Base-by-base conservation (phyloP, 129 eudicot species). In the Helichrysum umbraculigerum region DNA sequence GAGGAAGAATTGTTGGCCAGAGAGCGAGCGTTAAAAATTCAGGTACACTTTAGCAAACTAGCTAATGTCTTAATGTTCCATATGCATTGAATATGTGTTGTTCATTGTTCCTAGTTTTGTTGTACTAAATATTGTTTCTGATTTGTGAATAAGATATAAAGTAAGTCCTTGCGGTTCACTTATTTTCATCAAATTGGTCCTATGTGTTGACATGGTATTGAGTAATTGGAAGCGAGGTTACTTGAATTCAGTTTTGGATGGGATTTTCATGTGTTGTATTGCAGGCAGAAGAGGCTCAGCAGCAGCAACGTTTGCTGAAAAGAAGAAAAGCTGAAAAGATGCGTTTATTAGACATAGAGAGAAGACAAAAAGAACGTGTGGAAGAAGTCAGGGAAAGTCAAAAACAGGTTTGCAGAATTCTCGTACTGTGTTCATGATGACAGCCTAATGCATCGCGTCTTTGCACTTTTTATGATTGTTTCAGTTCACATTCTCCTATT, bases 241-340 rank as follows among this genome's bases (percentile, higher is more conserved):
- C 52, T 44, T 3, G 17, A 44, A 12, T 44, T 44, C 17, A 44
- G 47, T 78, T 73, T 29, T 34, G 33, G 8, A 21, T 70, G 50
- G 65, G 21, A 74, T 25, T 1, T 66, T 77, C 66, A 44, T 74
- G 10, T 51, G 52, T 57, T 37, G 17, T 70, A 72, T 50, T 70
- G 34, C 75, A 94, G 98, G 93, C 93, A 19, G 91, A 91, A 78
- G 97, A 91, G 84, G 94, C 92, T 77, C 79, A 80, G 28, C 73
- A 70, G 32, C 68, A 78, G 72, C 84, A 79, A 33, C 83, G 82
- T 76, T 32, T 88, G 83, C 87, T 65, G 51, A 86, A 87, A 84
- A 89, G 96, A 73, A 76, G 78, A 80, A 81, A 71, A 77, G 96
- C 93, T 29, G 96, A 94, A 73, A 83, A 69, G 35, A 62, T 74